Conservation (phyloP, 2,329 filamentous ascomycete species). For the Alternaria postmessia region DNA sequence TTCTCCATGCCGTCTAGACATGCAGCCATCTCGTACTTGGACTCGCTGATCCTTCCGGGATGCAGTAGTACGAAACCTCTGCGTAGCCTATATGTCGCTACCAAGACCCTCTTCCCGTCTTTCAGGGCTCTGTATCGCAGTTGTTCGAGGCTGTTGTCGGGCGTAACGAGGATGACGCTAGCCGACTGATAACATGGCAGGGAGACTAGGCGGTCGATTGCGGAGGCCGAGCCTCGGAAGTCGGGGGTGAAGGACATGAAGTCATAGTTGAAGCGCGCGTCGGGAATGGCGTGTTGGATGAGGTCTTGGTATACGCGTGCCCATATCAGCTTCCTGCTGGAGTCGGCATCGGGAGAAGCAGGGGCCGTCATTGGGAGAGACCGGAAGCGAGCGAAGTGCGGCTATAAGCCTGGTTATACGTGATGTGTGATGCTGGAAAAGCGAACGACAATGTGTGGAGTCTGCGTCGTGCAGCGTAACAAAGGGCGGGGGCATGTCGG, state of each 20-base stretch:
- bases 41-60: constrained; percentile 41
- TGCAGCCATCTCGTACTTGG: constrained; percentile 46
- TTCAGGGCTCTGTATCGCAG: constrained; percentile 50
- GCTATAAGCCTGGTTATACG: constrained; percentile 3
- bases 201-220: constrained; percentile 41
- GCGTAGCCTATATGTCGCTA: constrained; percentile 54
- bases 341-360: constrained; percentile 18
- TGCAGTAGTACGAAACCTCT: constrained; percentile 55
- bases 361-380: constrained; percentile 25
- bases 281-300: constrained; percentile 51
- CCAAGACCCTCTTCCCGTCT: constrained; percentile 53
- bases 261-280: constrained; percentile 56
- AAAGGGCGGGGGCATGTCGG: neutral
- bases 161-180: constrained; percentile 51
- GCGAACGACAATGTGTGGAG: neutral
- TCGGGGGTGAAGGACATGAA: constrained; percentile 56
- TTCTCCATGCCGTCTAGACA: constrained; percentile 57
- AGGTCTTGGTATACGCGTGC: constrained; percentile 48
- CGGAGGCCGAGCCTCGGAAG: constrained; percentile 50
- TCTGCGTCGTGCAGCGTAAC: neutral
- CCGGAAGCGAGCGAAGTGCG: neutral
- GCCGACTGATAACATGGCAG: constrained; percentile 46
- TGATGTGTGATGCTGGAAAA: neutral
- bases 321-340: constrained; percentile 34
- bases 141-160: constrained; percentile 57